phyloP scores from a whole-genome alignment of 371 early-diverging fungal genomes.

The Mucor racemosus region DNA sequence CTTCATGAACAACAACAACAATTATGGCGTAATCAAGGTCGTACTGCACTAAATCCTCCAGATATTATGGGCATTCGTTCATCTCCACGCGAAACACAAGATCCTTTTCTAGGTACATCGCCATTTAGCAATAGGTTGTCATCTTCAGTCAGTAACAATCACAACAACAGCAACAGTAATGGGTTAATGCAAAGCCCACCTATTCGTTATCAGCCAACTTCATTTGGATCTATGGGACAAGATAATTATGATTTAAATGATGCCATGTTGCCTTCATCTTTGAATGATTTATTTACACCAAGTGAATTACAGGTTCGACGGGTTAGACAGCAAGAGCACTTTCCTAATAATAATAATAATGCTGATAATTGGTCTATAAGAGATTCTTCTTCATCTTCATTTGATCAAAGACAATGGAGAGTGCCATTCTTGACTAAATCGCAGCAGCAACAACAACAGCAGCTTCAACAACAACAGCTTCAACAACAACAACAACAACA shows the following conservation, averaged over 20 bases:
- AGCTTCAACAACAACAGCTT: not conserved
- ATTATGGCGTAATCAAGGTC: constrained; percentile 18
- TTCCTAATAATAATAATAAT: not conserved
- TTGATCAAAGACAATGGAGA: constrained; percentile 17
- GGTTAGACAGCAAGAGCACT: constrained; percentile 35
- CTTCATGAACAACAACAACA: constrained; percentile 15
- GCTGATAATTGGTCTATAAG: not conserved
- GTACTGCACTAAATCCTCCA: constrained; percentile 8
- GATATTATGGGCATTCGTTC: constrained; percentile 30
- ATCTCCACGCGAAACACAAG: constrained; percentile 27
- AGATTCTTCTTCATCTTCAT: not conserved
- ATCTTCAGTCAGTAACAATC: constrained; percentile 4
- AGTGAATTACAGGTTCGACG: constrained; percentile 45
- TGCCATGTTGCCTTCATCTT: constrained; percentile 57
- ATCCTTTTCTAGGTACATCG: constrained; percentile 13
- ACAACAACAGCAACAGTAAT: not conserved
- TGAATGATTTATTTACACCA: constrained; percentile 64
- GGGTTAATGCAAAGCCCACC: constrained; percentile 1
- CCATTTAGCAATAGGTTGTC: not conserved
- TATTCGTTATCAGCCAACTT: not conserved
- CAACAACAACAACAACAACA: constrained; percentile 2
- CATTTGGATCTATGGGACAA: constrained; percentile 10
- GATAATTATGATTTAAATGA: constrained; percentile 30
- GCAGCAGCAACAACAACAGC: not conserved
- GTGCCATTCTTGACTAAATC: constrained; percentile 20